Evolutionary conservation across 179 eudicot genomes (phyloP).

Genomic region (Nepenthes alata): DNA sequence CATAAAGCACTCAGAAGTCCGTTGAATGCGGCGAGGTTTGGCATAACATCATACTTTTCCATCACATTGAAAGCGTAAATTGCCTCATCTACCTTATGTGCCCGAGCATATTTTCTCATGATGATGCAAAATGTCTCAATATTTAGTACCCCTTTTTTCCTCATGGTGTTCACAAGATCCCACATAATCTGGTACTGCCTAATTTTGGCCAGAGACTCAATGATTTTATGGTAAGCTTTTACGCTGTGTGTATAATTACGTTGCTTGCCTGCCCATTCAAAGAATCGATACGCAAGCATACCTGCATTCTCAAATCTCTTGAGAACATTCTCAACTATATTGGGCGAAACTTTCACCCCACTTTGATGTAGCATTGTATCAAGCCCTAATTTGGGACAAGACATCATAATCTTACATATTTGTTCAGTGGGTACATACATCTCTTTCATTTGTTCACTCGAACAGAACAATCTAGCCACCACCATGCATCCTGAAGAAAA

Average conservation of each 20-base stretch:
- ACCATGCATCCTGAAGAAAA: constrained; percentile 15
- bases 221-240: constrained; percentile 70
- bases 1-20: constrained; percentile 79
- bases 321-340: constrained; percentile 64
- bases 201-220: constrained; percentile 77
- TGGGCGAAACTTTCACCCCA: constrained; percentile 52
- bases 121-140: constrained; percentile 87
- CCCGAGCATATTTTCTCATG: constrained; percentile 85
- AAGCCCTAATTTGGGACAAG: constrained; percentile 64
- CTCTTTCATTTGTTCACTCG: constrained; percentile 29
- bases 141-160: constrained; percentile 53
- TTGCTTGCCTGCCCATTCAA: constrained; percentile 84
- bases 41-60: constrained; percentile 53
- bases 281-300: constrained; percentile 67
- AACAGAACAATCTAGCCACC: constrained; percentile 29
- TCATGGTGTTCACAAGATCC: constrained; percentile 72
- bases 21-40: constrained; percentile 74
- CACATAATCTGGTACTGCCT: constrained; percentile 85
- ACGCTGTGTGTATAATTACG: constrained; percentile 54
- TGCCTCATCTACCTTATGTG: constrained; percentile 79
- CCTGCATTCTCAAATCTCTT: constrained; percentile 73
- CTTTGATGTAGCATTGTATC: constrained; percentile 67
- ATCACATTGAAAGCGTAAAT: constrained; percentile 72
- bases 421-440: constrained; percentile 23
- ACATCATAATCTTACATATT: constrained; percentile 56